A percentile compares a stretch with the other conserved stretches of the same genome.
phyloP scores from a whole-genome alignment of 179 eudicot genomes.

The Patellifolia procumbens region DNA sequence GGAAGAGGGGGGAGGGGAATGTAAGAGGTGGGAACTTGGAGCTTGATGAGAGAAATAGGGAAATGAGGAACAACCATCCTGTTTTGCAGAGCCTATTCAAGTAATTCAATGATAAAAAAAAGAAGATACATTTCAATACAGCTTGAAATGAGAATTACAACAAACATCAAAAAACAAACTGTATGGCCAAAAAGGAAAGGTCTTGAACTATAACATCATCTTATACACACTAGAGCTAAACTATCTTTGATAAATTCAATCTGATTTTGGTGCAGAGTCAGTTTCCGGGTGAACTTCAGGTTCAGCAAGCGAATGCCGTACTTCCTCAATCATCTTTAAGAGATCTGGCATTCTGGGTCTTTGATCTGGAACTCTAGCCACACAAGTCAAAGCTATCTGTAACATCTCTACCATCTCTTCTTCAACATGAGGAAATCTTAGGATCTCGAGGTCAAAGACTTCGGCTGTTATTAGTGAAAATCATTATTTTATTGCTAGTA shows the following conservation, averaged over 20 bases:
- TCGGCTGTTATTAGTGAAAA: too few relatives aligned
- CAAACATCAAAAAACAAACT: slow-evolving; percentile 23
- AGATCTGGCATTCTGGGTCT: slow-evolving; percentile 72
- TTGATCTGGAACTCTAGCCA: slow-evolving; percentile 58
- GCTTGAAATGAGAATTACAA: slow-evolving; percentile 34
- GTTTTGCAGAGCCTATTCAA: not conserved
- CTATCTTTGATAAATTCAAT: not conserved
- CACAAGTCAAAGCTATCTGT: slow-evolving; percentile 75
- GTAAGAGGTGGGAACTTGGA: too few relatives aligned
- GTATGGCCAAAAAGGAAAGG: not conserved
- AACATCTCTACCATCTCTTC: slow-evolving; percentile 87
- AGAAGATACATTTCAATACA: slow-evolving; percentile 22
- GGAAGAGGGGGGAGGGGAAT: too few relatives aligned
- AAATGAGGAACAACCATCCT: not conserved
- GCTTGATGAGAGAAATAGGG: not conserved
- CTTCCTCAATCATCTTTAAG: slow-evolving; percentile 61
- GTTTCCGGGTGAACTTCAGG: slow-evolving; percentile 28
- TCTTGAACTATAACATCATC: not conserved
- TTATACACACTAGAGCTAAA: not conserved
- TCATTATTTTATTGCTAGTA: too few relatives aligned
- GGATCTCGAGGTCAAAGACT: slow-evolving; percentile 72
- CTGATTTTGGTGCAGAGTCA: not conserved
- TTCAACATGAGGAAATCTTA: slow-evolving; percentile 68
- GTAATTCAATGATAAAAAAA: slow-evolving; percentile 15
- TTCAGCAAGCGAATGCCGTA: slow-evolving; percentile 35